Conservation (phyloP, 169 alveolate genomes). For the Cryptosporidium muris region DNA sequence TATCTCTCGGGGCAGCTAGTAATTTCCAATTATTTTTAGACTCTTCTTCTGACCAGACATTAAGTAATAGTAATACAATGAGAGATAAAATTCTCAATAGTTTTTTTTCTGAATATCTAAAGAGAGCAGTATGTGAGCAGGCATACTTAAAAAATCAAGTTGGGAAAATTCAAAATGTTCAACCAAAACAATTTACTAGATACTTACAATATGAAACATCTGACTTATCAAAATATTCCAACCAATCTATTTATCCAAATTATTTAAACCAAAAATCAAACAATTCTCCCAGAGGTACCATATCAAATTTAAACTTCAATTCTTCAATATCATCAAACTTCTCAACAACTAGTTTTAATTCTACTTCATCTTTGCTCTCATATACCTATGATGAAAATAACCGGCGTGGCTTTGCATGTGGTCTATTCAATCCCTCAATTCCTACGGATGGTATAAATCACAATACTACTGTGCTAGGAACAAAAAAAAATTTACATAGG, state of each 20-base stretch:
- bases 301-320: not conserved
- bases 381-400: slow-evolving; percentile 35
- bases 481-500: too few relatives aligned
- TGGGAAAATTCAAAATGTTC: not conserved
- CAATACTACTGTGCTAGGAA: too few relatives aligned
- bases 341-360: not conserved
- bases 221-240: too few relatives aligned
- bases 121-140: not conserved
- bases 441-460: slow-evolving; percentile 50
- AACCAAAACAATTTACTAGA: too few relatives aligned
- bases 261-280: not conserved
- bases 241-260: not conserved
- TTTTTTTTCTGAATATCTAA: slow-evolving; percentile 51
- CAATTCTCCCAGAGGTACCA: not conserved
- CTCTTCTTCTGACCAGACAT: slow-evolving; percentile 42
- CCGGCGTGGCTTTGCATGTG: slow-evolving; percentile 66
- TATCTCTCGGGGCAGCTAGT: too few relatives aligned
- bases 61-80: slow-evolving; percentile 35
- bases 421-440: slow-evolving; percentile 62
- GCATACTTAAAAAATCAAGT: not conserved
- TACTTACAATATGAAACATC: too few relatives aligned
- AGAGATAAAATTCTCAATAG: slow-evolving; percentile 46
- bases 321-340: not conserved
- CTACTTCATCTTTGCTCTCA: slow-evolving; percentile 6
- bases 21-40: slow-evolving; percentile 9